Percentiles rank a stretch among this genome's conserved stretches.
These are phyloP conservation scores for Moesziomyces antarcticus DNA, from an alignment of 1,284 basidiomycete species.

Conservation along the genomic window DNA sequence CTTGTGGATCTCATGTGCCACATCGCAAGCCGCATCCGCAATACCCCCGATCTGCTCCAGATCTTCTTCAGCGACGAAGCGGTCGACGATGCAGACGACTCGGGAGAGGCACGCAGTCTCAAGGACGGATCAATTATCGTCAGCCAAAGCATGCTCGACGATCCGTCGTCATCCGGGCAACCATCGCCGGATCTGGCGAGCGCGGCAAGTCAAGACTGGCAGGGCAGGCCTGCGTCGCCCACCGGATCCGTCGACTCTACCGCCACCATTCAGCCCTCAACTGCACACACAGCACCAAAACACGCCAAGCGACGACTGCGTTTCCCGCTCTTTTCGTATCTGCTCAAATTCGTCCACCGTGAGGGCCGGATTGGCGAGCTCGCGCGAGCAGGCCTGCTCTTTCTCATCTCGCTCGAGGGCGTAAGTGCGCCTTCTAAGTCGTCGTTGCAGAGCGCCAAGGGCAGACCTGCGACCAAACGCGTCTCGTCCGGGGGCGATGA, in stretches of 20 bases:
- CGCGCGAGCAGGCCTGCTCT: conserved; percentile 88
- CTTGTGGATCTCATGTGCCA: conserved; percentile 63
- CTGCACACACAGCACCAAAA: conserved; percentile 11
- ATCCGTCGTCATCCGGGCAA: background rate
- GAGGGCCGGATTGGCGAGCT: conserved; percentile 94
- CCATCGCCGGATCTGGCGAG: background rate
- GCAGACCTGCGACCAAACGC: conserved; percentile 11
- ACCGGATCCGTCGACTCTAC: conserved; percentile 41
- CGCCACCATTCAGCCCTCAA: conserved; percentile 43
- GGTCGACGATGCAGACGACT: conserved; percentile 20
- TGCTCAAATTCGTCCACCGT: conserved; percentile 92
- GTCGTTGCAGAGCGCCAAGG: background rate
- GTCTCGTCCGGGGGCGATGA: conserved; percentile 31
- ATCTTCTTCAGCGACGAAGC: conserved; percentile 58
- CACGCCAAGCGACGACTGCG: conserved; percentile 29
- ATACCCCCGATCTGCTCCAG: conserved; percentile 56
- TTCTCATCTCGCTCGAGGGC: conserved; percentile 83
- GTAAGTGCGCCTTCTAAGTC: conserved; percentile 3
- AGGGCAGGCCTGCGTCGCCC: conserved; percentile 30
- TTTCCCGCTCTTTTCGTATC: conserved; percentile 80
- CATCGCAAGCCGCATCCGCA: conserved; percentile 59
- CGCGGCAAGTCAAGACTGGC: background rate
- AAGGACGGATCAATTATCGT: conserved; percentile 46
- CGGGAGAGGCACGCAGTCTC: conserved; percentile 13
- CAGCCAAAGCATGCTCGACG: conserved; percentile 20